Evolutionary conservation across 345 rosid genomes (phyloP), one percentile per base, ranked within the genome.

Genomic region (Eucalyptus microcorys): DNA sequence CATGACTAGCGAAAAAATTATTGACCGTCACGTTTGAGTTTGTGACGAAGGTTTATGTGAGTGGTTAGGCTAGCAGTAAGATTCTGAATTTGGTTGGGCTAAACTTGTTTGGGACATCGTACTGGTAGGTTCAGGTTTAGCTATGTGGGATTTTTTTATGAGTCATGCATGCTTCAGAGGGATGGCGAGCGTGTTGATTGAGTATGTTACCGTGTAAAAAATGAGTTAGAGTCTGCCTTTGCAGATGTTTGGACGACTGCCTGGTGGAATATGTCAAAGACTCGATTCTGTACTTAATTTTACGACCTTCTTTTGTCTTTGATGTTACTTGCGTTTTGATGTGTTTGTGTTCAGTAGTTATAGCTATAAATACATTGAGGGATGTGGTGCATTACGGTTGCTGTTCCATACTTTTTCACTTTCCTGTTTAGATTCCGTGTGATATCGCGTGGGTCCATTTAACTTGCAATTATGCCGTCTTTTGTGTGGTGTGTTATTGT

Each of bases 11-110:
- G 5, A 43, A 37, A 37, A 71, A 2, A 5, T 71, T 5, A 37
- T 1, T 19, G 83, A 21, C 27, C 47, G 47, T 37, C 14, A 21
- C 24, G 14, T 19, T 0, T 0, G 14, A 19, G 83, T 10, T 37
- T 10, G 14, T 21, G 83, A 34, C 37, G 19, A 68, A 68, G 80
- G 24, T 34, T 34, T 68, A 8, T 17, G 43, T 34, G 80, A 34
- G 24, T 2, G 43, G 80, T 68, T 71, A 19, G 83, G 83, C 15
- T 37, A 71, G 27, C 10, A 19, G 10, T 19, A 71, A 37, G 45
- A 71, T 37, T 10, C 45, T 71, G 83, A 37, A 52, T 52, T 52
- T 19, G 83, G 45, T 71, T 71, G 83, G 27, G 83, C 83, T 71
- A 21, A 68, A 71, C 15, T 71, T 40, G 83, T 71, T 37, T 19